Conservation (phyloP, 163 green algal species). For the Prototheca wickerhamii region DNA sequence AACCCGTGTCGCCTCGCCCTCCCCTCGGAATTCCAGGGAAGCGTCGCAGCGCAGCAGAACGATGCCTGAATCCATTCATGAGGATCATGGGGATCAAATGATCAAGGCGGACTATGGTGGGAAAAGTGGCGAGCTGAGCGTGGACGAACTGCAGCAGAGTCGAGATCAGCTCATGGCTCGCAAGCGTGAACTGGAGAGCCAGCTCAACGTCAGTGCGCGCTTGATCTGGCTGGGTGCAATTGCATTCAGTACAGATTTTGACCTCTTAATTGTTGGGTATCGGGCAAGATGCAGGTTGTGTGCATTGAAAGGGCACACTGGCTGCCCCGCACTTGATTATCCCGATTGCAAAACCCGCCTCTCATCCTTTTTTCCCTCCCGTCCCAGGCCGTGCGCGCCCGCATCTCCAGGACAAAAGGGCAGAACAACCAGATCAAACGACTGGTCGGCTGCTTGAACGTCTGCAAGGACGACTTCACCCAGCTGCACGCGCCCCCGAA, state of each 20-base stretch:
- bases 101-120: conserved; percentile 13
- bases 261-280: not conserved
- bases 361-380: not conserved
- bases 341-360: too few species aligned
- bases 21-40: too few species aligned
- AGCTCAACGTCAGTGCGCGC: conserved; percentile 6
- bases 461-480: conserved; percentile 11
- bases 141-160: conserved; percentile 21
- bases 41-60: too few species aligned
- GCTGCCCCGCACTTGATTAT: too few species aligned
- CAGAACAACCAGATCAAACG: conserved; percentile 10
- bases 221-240: not conserved
- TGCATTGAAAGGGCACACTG: too few species aligned
- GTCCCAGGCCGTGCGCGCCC: not conserved
- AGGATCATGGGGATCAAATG: too few species aligned
- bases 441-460: conserved; percentile 6
- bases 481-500: not conserved
- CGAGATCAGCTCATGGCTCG: conserved; percentile 8
- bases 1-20: too few species aligned
- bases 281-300: too few species aligned
- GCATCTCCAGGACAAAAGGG: not conserved
- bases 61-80: too few species aligned
- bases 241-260: not conserved
- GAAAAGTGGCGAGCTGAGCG: conserved; percentile 13
- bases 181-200: conserved; percentile 10